Conservation (phyloP, 345 rosid species). For the Eucalyptus erythrocorys region DNA sequence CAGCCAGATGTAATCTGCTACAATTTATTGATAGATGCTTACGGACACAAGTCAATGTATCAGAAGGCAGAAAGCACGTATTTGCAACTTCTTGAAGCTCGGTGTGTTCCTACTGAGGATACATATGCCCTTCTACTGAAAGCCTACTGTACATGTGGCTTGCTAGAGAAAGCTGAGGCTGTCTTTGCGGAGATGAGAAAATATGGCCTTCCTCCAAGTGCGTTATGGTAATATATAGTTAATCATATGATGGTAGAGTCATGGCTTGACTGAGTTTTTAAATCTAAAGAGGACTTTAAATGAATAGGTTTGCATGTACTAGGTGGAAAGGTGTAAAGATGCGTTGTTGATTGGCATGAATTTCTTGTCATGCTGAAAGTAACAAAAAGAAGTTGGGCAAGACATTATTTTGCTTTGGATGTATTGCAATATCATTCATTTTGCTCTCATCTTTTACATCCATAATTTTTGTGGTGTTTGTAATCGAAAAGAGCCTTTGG, state of each 20-base stretch:
- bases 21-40: slow-evolving; percentile 87
- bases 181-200: slow-evolving; percentile 72
- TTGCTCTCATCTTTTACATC: neutral
- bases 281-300: neutral
- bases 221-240: neutral
- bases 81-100: slow-evolving; percentile 64
- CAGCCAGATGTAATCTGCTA: slow-evolving; percentile 72
- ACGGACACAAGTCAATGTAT: slow-evolving; percentile 52
- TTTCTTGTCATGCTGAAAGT: neutral
- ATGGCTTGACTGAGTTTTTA: neutral
- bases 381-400: neutral
- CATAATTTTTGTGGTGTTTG: neutral
- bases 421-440: neutral
- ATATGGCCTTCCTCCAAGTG: slow-evolving; percentile 68
- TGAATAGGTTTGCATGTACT: neutral
- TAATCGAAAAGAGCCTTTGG: neutral
- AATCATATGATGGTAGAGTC: neutral
- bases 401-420: neutral
- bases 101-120: slow-evolving; percentile 78
- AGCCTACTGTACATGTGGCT: slow-evolving; percentile 56
- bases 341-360: neutral
- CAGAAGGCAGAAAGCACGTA: slow-evolving; percentile 63
- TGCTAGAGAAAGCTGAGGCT: slow-evolving; percentile 60
- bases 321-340: neutral
- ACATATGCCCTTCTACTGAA: slow-evolving; percentile 84